Conservation (phyloP, 2,329 filamentous ascomycete genomes). For the Fusarium temperatum region DNA sequence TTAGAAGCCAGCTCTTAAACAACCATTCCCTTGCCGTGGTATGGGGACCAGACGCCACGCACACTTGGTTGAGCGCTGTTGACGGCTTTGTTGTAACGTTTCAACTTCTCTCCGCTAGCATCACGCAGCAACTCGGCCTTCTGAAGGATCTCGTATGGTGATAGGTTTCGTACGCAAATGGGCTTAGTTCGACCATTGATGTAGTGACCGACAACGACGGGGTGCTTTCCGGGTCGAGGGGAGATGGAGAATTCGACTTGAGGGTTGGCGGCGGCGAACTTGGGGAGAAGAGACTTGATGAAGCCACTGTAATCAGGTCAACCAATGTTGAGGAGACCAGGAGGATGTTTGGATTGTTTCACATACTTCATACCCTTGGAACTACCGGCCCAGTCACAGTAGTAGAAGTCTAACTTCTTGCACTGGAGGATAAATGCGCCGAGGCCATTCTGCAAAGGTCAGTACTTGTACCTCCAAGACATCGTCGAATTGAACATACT, state of each 20-base stretch:
- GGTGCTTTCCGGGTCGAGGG: slow-evolving; percentile 88
- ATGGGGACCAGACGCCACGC: slow-evolving; percentile 76
- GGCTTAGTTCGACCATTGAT: slow-evolving; percentile 89
- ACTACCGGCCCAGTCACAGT: slow-evolving; percentile 95
- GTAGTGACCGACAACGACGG: slow-evolving; percentile 87
- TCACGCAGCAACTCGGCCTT: slow-evolving; percentile 80
- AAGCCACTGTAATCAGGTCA: slow-evolving; percentile 69
- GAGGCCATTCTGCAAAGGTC: slow-evolving; percentile 80
- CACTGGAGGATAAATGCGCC: slow-evolving; percentile 98
- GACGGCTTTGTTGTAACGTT: slow-evolving; percentile 69
- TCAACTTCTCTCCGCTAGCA: slow-evolving; percentile 79
- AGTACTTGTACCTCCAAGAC: slow-evolving; percentile 6
- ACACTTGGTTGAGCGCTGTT: slow-evolving; percentile 72
- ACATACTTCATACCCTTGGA: slow-evolving; percentile 92
- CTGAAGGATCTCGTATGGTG: slow-evolving; percentile 79
- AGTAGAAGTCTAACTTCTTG: slow-evolving; percentile 94
- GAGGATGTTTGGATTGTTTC: fast-evolving
- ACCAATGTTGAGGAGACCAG: neutral
- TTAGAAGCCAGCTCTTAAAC: slow-evolving; percentile 52
- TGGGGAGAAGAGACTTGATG: slow-evolving; percentile 77
- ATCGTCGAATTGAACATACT: slow-evolving; percentile 49
- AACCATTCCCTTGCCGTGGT: slow-evolving; percentile 67
- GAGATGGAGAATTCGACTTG: slow-evolving; percentile 92
- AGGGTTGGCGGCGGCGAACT: slow-evolving; percentile 83
- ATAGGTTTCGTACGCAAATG: slow-evolving; percentile 88